Percentiles rank a stretch among this genome's conserved stretches.
Evolutionary conservation across 2,329 filamentous ascomycete species (phyloP).

Genomic region (Pseudogymnoascus sp.): DNA sequence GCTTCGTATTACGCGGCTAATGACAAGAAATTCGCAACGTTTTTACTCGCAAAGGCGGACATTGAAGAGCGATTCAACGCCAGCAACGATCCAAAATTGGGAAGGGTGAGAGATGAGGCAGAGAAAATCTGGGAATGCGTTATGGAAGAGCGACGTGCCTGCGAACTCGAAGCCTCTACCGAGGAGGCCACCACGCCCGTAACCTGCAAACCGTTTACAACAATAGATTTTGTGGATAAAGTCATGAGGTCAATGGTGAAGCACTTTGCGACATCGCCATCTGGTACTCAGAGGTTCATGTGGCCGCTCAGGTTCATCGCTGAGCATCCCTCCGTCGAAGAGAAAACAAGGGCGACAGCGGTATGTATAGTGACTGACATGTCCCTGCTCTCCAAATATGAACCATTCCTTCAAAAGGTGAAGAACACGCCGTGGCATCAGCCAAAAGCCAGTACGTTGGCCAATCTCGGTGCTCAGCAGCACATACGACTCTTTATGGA

Average conservation of each 20-base stretch:
- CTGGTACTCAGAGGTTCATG: background rate
- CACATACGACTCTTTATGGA: background rate
- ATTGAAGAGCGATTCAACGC: background rate
- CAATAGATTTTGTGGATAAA: background rate
- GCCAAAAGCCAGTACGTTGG: background rate
- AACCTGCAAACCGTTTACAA: background rate
- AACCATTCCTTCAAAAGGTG: background rate
- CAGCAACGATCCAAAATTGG: background rate
- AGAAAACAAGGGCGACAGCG: background rate
- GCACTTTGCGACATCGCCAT: background rate
- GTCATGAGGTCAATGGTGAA: background rate
- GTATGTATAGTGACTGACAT: background rate
- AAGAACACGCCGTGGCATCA: background rate
- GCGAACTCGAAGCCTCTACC: background rate
- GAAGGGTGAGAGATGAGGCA: background rate
- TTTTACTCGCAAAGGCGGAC: background rate
- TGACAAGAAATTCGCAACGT: background rate
- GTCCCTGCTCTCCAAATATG: background rate
- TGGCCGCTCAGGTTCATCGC: slow-evolving; percentile 5
- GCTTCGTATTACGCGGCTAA: background rate
- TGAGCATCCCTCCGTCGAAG: background rate
- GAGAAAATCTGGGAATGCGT: background rate
- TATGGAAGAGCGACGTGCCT: background rate
- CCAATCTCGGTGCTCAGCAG: background rate
- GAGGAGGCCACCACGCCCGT: background rate